Percentiles rank a stretch among this genome's conserved stretches.
phyloP scores from a whole-genome alignment of 306 rosid genomes.

The Prunus mume region DNA sequence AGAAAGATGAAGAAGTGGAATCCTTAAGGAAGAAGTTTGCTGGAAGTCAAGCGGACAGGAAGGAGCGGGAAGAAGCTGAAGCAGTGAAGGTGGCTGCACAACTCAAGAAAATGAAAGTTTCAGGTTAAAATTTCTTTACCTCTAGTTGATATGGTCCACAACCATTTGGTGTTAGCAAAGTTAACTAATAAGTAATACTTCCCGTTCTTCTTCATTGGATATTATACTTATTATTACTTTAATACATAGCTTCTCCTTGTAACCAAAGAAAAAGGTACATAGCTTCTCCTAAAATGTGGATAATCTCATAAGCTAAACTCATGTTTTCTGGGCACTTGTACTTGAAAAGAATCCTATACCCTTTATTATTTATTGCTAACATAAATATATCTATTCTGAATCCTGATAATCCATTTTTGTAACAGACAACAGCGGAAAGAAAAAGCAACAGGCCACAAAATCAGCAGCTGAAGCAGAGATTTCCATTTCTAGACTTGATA shows the following conservation, averaged over 20 bases:
- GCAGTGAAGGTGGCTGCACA: slow-evolving; percentile 63
- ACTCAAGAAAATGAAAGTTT: slow-evolving; percentile 63
- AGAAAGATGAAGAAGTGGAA: slow-evolving; percentile 91
- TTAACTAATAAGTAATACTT: neutral
- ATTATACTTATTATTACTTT: no score
- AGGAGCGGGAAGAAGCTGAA: slow-evolving; percentile 72
- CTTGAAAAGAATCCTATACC: neutral
- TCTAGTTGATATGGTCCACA: neutral
- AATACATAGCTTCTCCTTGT: neutral
- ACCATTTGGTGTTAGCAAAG: neutral
- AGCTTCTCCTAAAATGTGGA: neutral
- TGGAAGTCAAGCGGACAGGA: slow-evolving; percentile 93
- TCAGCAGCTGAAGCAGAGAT: slow-evolving; percentile 54
- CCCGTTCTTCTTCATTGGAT: neutral
- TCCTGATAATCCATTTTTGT: slow-evolving; percentile 16
- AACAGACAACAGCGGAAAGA: slow-evolving; percentile 61
- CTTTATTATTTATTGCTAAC: neutral
- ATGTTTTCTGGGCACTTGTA: neutral
- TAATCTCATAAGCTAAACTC: neutral
- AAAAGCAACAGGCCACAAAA: slow-evolving; percentile 55
- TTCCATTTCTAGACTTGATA: slow-evolving; percentile 76
- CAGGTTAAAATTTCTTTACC: slow-evolving; percentile 43
- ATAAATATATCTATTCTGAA: neutral
- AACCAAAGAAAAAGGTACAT: neutral
- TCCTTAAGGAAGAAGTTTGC: slow-evolving; percentile 63